phyloP scores from a whole-genome alignment of 2,329 filamentous ascomycete species.

The Stachybotrys chartarum region DNA sequence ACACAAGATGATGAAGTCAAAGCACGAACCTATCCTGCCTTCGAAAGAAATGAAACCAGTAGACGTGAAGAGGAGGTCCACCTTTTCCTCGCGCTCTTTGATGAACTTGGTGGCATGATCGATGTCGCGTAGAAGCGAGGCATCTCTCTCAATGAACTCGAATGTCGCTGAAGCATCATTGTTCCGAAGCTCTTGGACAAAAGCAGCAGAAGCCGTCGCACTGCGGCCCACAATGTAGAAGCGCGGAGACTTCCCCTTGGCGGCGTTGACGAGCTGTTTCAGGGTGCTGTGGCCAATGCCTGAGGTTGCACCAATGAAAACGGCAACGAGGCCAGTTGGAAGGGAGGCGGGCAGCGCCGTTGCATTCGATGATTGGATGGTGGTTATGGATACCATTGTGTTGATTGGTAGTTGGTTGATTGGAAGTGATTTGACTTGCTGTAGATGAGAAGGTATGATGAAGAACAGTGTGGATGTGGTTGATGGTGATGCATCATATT shows the following conservation, averaged over 20 bases:
- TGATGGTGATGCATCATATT: too few relatives aligned
- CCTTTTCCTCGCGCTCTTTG: slow-evolving; percentile 26
- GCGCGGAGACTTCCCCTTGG: slow-evolving; percentile 23
- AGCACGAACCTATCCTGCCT: slow-evolving; percentile 10
- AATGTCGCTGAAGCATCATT: slow-evolving; percentile 35
- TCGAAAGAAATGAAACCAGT: slow-evolving; percentile 21
- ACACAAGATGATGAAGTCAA: too few relatives aligned
- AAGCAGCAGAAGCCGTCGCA: slow-evolving; percentile 20
- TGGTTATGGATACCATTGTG: slow-evolving; percentile 6
- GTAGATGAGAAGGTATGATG: too few relatives aligned
- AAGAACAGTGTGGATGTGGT: too few relatives aligned
- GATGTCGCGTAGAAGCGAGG: slow-evolving; percentile 41
- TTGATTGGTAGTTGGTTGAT: too few relatives aligned
- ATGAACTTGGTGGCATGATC: slow-evolving; percentile 38
- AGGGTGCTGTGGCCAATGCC: slow-evolving; percentile 43
- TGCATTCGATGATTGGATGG: slow-evolving; percentile 6
- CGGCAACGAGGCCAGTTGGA: slow-evolving; percentile 22
- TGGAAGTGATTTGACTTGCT: too few relatives aligned
- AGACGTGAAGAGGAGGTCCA: slow-evolving; percentile 39
- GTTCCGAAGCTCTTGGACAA: slow-evolving; percentile 32
- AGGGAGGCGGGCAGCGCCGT: slow-evolving; percentile 1
- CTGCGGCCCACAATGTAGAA: slow-evolving; percentile 45
- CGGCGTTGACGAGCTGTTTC: slow-evolving; percentile 32
- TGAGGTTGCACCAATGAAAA: slow-evolving; percentile 44
- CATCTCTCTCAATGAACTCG: slow-evolving; percentile 40